Evolutionary conservation across 306 rosid species (phyloP).

Genomic region (Datisca glomerata): DNA sequence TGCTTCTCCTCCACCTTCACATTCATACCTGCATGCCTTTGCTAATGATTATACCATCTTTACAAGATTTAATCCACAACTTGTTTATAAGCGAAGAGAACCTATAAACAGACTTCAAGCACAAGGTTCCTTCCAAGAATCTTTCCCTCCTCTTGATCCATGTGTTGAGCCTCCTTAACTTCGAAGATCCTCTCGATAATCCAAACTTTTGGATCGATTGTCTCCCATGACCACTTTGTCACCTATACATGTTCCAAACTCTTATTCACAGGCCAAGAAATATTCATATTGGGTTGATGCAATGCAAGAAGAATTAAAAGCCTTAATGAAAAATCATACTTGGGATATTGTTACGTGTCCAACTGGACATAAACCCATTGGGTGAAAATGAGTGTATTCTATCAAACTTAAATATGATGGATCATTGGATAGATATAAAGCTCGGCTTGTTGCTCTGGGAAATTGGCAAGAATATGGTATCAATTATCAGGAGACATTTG

Average conservation of each 20-base stretch:
- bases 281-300: background rate
- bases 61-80: too few relatives aligned
- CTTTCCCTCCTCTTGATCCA: background rate
- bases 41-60: too few relatives aligned
- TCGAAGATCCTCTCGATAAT: background rate
- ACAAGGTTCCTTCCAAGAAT: background rate
- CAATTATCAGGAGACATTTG: background rate
- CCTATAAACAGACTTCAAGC: background rate
- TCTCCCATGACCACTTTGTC: background rate
- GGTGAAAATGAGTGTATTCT: background rate
- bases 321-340: too few relatives aligned
- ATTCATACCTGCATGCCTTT: background rate
- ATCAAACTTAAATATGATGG: background rate
- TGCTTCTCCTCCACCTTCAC: background rate
- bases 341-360: background rate
- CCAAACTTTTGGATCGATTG: too few relatives aligned
- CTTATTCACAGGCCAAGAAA: background rate
- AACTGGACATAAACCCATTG: background rate
- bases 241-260: background rate
- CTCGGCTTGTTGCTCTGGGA: background rate
- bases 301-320: background rate
- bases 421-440: background rate
- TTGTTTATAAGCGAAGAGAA: too few relatives aligned
- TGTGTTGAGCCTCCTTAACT: background rate
- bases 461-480: background rate